Conservation (phyloP, 1,284 basidiomycete species). For the Tilletia caries region DNA sequence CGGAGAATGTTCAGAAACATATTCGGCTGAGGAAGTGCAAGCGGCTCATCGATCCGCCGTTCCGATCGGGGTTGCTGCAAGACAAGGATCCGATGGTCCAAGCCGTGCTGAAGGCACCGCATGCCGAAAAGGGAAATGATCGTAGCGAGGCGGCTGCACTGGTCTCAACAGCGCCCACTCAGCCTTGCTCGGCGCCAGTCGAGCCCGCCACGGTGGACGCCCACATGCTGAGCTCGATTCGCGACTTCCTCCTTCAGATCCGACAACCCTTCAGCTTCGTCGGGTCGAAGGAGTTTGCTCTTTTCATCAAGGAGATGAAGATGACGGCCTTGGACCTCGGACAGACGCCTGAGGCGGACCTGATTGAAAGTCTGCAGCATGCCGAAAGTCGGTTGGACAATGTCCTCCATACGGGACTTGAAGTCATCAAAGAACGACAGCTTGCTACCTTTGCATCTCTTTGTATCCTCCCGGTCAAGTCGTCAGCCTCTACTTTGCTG, state of each 20-base stretch:
- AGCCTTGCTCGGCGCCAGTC: background rate
- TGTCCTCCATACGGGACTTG: background rate
- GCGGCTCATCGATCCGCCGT: background rate
- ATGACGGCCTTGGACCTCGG: background rate
- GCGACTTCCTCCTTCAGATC: background rate
- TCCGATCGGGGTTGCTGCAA: background rate
- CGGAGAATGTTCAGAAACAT: constrained; percentile 10
- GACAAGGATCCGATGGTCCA: background rate
- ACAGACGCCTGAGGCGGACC: background rate
- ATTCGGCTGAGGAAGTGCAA: constrained; percentile 12
- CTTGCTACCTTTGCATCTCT: background rate
- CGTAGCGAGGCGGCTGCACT: background rate
- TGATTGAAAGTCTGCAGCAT: background rate
- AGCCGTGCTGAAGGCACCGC: background rate
- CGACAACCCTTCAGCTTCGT: background rate
- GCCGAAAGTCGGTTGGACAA: background rate
- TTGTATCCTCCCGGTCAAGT: background rate
- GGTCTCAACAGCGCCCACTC: background rate
- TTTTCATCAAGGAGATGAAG: background rate
- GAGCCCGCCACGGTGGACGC: background rate
- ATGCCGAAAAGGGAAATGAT: background rate
- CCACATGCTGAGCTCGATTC: background rate
- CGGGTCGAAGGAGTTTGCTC: background rate
- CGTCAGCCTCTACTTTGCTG: background rate
- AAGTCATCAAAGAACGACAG: background rate